Percentiles rank a stretch among this genome's conserved stretches.
These are phyloP conservation scores for Teratosphaeria nubilosa DNA, from an alignment of 2,329 filamentous ascomycete genomes.

Conservation along the genomic window DNA sequence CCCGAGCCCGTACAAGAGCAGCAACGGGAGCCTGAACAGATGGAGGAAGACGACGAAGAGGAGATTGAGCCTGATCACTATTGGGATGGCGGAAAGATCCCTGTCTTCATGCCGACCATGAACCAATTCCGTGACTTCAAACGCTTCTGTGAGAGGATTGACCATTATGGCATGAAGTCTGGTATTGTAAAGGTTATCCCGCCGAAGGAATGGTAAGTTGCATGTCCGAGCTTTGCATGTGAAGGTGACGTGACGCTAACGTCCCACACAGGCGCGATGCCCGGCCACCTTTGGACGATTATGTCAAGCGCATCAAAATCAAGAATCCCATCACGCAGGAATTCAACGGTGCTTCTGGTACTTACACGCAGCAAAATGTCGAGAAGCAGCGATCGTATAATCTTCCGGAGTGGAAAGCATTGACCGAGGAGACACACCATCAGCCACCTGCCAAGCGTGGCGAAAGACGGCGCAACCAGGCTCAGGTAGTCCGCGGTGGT, in stretches of 20 bases:
- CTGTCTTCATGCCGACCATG: conserved; percentile 93
- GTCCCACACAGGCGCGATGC: conserved; percentile 48
- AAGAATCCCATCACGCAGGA: conserved; percentile 98
- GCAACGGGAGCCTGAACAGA: conserved; percentile 23
- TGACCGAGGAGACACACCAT: conserved; percentile 91
- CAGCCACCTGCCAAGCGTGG: conserved; percentile 88
- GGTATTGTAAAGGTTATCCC: conserved; percentile 95
- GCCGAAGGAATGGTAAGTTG: conserved; percentile 76
- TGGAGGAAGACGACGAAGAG: conserved; percentile 36
- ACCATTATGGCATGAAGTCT: conserved; percentile 92
- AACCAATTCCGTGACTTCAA: conserved; percentile 90
- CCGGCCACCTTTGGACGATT: conserved; percentile 68
- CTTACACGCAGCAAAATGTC: conserved; percentile 94
- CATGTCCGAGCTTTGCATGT: neutral
- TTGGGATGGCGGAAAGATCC: conserved; percentile 71
- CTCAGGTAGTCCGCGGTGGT: conserved; percentile 33
- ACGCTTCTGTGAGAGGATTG: conserved; percentile 79
- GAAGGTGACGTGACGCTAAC: neutral
- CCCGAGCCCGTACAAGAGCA: neutral
- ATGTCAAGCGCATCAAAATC: conserved; percentile 83
- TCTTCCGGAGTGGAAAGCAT: conserved; percentile 84
- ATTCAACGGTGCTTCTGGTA: conserved; percentile 90
- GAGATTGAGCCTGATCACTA: conserved; percentile 75
- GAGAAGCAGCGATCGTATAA: conserved; percentile 95
- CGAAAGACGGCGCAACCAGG: conserved; percentile 56